phyloP scores from a whole-genome alignment of 306 rosid species.

The Sindora glabra region DNA sequence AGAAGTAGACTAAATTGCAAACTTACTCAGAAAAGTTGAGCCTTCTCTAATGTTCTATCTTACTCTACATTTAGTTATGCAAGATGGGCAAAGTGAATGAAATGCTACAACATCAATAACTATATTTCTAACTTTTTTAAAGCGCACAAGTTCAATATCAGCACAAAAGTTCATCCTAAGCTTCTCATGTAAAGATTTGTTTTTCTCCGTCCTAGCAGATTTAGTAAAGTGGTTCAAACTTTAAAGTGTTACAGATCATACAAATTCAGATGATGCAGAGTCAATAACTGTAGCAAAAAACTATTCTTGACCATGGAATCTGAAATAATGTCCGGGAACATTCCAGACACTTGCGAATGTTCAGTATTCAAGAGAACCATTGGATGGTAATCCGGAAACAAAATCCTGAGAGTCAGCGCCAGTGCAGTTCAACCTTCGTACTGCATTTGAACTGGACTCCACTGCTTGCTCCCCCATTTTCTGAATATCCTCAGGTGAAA shows the following conservation, averaged over 20 bases:
- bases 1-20: too few relatives aligned
- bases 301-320: slow-evolving; percentile 12
- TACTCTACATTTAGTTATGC: slow-evolving; percentile 23
- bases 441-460: slow-evolving; percentile 51
- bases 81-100: slow-evolving; percentile 17
- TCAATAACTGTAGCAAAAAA: not conserved
- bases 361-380: slow-evolving; percentile 60
- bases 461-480: slow-evolving; percentile 69
- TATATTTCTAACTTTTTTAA: slow-evolving; percentile 14
- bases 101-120: slow-evolving; percentile 17
- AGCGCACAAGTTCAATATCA: slow-evolving; percentile 13
- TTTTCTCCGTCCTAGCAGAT: not conserved
- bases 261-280: slow-evolving; percentile 10
- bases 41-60: slow-evolving; percentile 14
- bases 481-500: slow-evolving; percentile 76
- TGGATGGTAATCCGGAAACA: slow-evolving; percentile 47
- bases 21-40: slow-evolving; percentile 4
- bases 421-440: too few relatives aligned
- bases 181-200: slow-evolving; percentile 12
- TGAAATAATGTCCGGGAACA: not conserved
- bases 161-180: slow-evolving; percentile 8
- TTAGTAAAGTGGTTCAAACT: not conserved
- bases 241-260: slow-evolving; percentile 15
- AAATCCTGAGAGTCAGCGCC: too few relatives aligned
- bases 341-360: not conserved